Evolutionary conservation across 1,284 basidiomycete species (phyloP), one percentile per base, ranked within the genome.

Genomic region (Vanrija sp.): DNA sequence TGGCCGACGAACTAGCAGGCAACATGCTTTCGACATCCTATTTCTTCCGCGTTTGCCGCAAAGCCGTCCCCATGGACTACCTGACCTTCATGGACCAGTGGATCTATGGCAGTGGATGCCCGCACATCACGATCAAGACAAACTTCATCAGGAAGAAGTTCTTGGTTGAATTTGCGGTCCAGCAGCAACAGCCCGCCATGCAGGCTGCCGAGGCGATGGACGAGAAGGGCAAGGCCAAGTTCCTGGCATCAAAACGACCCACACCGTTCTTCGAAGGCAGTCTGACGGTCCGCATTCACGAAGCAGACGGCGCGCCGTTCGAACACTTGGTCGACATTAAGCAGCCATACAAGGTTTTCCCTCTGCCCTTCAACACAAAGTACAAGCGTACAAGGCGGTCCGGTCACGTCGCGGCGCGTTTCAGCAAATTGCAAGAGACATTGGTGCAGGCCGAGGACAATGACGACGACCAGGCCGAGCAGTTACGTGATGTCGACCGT

Each of bases 331-430:
- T 99, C 39, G 93, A 97, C 70, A 89, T 98, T 55, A 86, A 89
- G 39, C 84, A 83, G 19, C 77, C 84, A 1, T 88, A 88, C 76
- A 97, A 96, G 72, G 85, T 88, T 14, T 97, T 91, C 71, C 92
- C 96, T 67, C 92, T 98, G 0, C 94, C 96, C 1, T 98, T 98
- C 81, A 98, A 98, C 73, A 98, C 95, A n/a, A 98, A 98, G 75
- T 98, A 98, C 78, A 98, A 98, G 76, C 90, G 96, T 59, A 89
- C 97, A 16, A 83, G 94, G 47, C 82, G 95, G 35, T 69, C 69
- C 1, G 72, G 70, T 16, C 68, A 68, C 45, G 96, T 96, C 65
- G 83, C 96, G 45, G 93, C 94, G 8, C 84, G 94, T 31, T 93
- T 69, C 51, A 60, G 61, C 54, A 64, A 96, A 73, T 88, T 89